Conservation (phyloP, 129 eudicot species). For the Apium graveolens region DNA sequence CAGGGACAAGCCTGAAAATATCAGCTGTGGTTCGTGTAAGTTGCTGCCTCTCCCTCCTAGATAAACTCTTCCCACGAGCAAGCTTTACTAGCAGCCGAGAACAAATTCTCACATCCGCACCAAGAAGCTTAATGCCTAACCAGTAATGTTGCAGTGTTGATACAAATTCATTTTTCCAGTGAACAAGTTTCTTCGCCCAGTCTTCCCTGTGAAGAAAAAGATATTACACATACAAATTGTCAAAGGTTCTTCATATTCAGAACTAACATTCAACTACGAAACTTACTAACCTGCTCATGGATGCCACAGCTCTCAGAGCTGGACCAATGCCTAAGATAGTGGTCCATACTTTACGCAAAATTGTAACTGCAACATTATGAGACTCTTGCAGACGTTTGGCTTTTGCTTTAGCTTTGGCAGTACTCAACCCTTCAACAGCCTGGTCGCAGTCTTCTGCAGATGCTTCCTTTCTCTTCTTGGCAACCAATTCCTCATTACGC, state of each 20-base stretch:
- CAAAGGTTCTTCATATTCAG: neutral
- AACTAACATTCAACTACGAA: neutral
- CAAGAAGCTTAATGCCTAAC: slow-evolving; percentile 88
- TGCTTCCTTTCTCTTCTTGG: slow-evolving; percentile 73
- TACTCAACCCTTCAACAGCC: slow-evolving; percentile 86
- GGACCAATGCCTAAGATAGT: slow-evolving; percentile 79
- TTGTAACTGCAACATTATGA: slow-evolving; percentile 37
- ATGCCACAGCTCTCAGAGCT: slow-evolving; percentile 72
- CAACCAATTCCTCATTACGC: slow-evolving; percentile 40
- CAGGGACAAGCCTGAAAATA: slow-evolving; percentile 93
- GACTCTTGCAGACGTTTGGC: slow-evolving; percentile 65
- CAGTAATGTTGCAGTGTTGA: slow-evolving; percentile 93
- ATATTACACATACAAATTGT: neutral
- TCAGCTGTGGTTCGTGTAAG: slow-evolving; percentile 97
- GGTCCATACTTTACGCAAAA: slow-evolving; percentile 63
- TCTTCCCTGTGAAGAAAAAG: slow-evolving; percentile 57
- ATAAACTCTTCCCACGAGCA: slow-evolving; percentile 85
- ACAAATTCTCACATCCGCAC: slow-evolving; percentile 89
- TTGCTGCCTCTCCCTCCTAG: slow-evolving; percentile 98
- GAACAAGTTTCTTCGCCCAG: slow-evolving; percentile 82
- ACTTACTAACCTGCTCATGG: slow-evolving; percentile 72
- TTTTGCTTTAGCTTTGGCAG: slow-evolving; percentile 71
- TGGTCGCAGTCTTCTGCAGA: slow-evolving; percentile 93
- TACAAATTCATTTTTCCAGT: slow-evolving; percentile 90
- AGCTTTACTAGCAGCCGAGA: slow-evolving; percentile 76